phyloP scores from a whole-genome alignment of 768 basidiomycete genomes.

The Mycena kentingensis region DNA sequence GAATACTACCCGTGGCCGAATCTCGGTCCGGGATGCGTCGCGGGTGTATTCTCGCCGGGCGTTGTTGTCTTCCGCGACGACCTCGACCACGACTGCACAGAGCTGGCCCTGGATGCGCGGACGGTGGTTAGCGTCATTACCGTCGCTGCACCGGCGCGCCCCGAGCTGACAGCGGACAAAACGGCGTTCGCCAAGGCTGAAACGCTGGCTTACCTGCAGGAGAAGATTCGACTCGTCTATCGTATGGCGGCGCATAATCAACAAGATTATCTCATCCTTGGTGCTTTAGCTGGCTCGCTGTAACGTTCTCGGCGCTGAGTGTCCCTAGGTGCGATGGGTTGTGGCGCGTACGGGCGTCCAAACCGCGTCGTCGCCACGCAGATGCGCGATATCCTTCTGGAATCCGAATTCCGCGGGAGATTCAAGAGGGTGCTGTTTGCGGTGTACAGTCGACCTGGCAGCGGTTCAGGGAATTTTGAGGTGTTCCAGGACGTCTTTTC shows the following conservation, averaged over 20 bases:
- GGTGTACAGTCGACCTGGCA: slow-evolving; percentile 36
- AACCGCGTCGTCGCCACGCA: slow-evolving; percentile 41
- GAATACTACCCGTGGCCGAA: slow-evolving; percentile 52
- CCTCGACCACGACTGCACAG: slow-evolving; percentile 43
- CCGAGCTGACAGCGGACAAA: slow-evolving; percentile 31
- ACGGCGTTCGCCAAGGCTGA: slow-evolving; percentile 26
- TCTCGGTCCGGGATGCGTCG: slow-evolving; percentile 39
- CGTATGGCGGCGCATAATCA: slow-evolving; percentile 43
- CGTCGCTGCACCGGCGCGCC: slow-evolving; percentile 43
- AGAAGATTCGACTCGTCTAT: slow-evolving; percentile 45
- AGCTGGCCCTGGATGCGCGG: slow-evolving; percentile 35
- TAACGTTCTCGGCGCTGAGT: neutral
- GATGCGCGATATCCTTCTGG: slow-evolving; percentile 44
- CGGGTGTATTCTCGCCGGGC: slow-evolving; percentile 46
- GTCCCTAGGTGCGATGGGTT: slow-evolving; percentile 44
- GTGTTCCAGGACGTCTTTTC: slow-evolving; percentile 40
- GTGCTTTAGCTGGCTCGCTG: slow-evolving; percentile 25
- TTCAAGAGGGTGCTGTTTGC: slow-evolving; percentile 45
- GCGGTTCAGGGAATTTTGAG: slow-evolving; percentile 37
- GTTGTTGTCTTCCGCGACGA: slow-evolving; percentile 51
- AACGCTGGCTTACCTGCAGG: slow-evolving; percentile 39
- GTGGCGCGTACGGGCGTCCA: slow-evolving; percentile 46
- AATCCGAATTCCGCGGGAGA: slow-evolving; percentile 45
- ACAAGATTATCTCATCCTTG: slow-evolving; percentile 40
- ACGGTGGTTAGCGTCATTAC: slow-evolving; percentile 46